Conservation (phyloP, 257 asterid genomes). For the Pogostemon cablin region DNA sequence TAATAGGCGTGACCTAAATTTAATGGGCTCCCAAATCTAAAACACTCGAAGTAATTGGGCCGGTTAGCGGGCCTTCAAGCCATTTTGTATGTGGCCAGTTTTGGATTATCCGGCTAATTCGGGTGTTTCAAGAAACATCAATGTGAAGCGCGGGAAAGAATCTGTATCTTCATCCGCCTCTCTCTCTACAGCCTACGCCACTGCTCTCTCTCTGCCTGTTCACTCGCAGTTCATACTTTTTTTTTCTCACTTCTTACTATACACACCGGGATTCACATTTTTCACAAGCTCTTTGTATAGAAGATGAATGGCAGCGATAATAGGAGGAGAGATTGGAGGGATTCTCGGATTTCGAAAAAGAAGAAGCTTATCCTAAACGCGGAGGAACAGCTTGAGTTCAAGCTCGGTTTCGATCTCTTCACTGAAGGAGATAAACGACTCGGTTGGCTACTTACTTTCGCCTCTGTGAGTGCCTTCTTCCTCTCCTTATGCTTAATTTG, state of each 20-base stretch:
- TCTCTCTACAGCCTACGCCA: constrained; percentile 5
- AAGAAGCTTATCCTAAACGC: constrained; percentile 77
- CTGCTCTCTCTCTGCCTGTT: background rate
- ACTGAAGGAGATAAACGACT: constrained; percentile 95
- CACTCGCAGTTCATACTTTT: background rate
- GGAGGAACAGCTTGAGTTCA: constrained; percentile 95
- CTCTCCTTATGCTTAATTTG: background rate
- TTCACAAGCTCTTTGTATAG: background rate
- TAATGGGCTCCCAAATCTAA: too few relatives aligned
- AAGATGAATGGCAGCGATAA: constrained; percentile 62
- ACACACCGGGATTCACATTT: background rate
- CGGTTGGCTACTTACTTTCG: constrained; percentile 93
- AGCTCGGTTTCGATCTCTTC: constrained; percentile 77
- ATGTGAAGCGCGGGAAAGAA: too few relatives aligned
- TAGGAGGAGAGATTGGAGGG: constrained; percentile 73
- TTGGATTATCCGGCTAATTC: too few relatives aligned
- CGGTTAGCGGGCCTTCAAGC: too few relatives aligned
- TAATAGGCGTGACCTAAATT: too few relatives aligned
- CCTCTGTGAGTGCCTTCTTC: constrained; percentile 57
- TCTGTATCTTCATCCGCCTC: background rate
- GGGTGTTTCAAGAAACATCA: too few relatives aligned
- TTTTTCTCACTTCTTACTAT: background rate
- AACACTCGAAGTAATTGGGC: too few relatives aligned
- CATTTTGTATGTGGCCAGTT: too few relatives aligned
- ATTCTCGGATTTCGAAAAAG: constrained; percentile 79